Base-by-base conservation (phyloP, 116 monocot genomes). In the Phalaenopsis hybrid region DNA sequence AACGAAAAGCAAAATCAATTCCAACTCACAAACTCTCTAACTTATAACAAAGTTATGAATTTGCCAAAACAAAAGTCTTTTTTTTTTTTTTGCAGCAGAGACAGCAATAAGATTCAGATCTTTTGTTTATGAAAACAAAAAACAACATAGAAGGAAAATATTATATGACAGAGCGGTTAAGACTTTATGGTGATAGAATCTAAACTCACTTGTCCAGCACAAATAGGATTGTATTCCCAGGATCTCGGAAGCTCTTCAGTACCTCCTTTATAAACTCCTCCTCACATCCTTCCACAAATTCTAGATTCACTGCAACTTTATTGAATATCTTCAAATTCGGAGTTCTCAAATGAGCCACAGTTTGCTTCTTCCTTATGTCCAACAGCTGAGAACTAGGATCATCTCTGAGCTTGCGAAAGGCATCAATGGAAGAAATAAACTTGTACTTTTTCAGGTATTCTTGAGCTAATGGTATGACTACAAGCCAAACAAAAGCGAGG, bases 181-280 rank as follows among this genome's bases (percentile, higher is more conserved):
- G 23, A 8, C 3, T 65, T 21, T 65, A 65, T 23, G 65, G 9
- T 65, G 1, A 65, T 21, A 23, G 65, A 65, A 65, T 65, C 65
- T 65, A 15, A 73, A 44, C 98, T 95, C 85, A 99, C 99, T 88
- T 99, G 87, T 99, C 99, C 52, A 99, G 84, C 75, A 93, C 86
- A 84, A 93, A 99, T 49, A 95, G 25, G 28, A 86, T 57, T 7
- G 93, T 99, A 20, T 89, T 88, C 13, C 49, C 89, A 3, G 93
- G 99, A 78, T 99, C 92, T 37, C 23, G 69, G 43, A 91, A 95
- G 46, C 46, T 88, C 58, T 85, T 85, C 79, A 85, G 34, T 44
- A 92, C 92, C 80, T 95, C 86, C 76, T 87, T 85, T 7, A 92
- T 78, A 68, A 99, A 99, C 0, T 82, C 86, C 68, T 92, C 92